Base-by-base conservation (phyloP, 2,329 filamentous ascomycete genomes). In the Fusarium veterinarium region DNA sequence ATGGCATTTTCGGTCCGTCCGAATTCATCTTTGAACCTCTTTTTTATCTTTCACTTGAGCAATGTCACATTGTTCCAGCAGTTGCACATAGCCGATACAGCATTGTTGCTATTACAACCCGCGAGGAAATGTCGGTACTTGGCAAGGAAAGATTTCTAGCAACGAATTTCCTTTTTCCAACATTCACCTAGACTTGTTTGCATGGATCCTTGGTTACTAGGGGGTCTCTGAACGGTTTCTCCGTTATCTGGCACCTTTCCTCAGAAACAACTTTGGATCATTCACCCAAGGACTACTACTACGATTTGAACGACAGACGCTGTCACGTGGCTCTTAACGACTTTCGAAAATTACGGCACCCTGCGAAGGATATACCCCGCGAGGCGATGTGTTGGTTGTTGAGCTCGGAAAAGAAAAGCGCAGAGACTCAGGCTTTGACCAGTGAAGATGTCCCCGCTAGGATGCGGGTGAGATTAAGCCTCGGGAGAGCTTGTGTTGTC, bases 311-410 rank as follows among this genome's bases (percentile, higher is more conserved):
- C 78, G 77, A 79, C 76, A 79, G 78, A 80, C 74, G 76, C 76
- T 79, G 79, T 80, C 76, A 80, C 77, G 71, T 80, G 78, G 79
- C 77, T 81, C 80, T 80, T 79, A 77, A 80, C 76, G 77, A 80
- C 74, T 77, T 78, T 74, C 71, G 71, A 80, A 77, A 77, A 77
- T 74, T 75, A 80, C 75, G 80, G 79, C 81, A 81, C 79, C 68
- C 79, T 80, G 80, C 80, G 81, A 82, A 81, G 81, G 81, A 82
- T 82, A 82, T 82, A 82, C 81, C 81, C 80, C 79, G 78, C 76
- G 80, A 81, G 78, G 79, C 79, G 75, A 76, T 80, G 76, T 79
- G 80, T 79, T 73, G 71, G 80, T 81, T 80, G 79, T 79, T 78
- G 80, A 80, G 79, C 77, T 80, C 75, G 74, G 74, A 77, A 74